Base-by-base conservation (phyloP, 1,139 yeast species). In the Pneumocystis sp. region DNA sequence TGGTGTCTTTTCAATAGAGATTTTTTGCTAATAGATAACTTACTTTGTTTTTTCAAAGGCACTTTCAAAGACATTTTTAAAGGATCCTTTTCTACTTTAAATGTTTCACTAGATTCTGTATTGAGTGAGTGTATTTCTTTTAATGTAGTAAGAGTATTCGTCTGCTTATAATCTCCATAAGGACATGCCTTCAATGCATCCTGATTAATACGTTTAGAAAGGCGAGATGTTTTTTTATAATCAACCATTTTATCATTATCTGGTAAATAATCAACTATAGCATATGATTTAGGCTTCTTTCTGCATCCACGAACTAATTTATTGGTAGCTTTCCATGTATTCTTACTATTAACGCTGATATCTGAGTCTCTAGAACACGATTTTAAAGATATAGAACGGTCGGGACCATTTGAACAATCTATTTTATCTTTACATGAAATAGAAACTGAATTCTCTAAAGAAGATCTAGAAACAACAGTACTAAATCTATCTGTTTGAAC, bases 1-100 rank as follows among this genome's bases (percentile, higher is more conserved):
- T 67, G 66, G 12, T 63, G 12, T 25, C 34, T 50, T 25, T 50
- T 50, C 12, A 50, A 50, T 25, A 50, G 25, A 50, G 57, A 50
- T 12, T 50, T 50, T 25, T 25, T 50, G 21, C n/a, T 15, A 12
- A 50, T 25, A 8, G 34, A 50, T 50, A 50, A 12, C 25, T 50
- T 50, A 17, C 34, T 50, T 25, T 17, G 57, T 31, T 50, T 50
- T 50, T 50, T 50, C 21, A 25, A 25, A 50, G 57, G 57, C 7
- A n/a, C 6, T 12, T 50, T 50, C 3, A 19, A 44, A 44, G 31
- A 12, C 15, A 10, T 6, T 44, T 44, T 44, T 7, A 25, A 50
- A 50, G 7, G 3, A 1, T 50, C 57, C 12, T 50, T 50, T 25
- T 50, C 57, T 25, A 50, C 34, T 50, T 50, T 50, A 50, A 50